Evolutionary conservation across 805 yeast species (phyloP).

Genomic region (Saccharomycopsis javanensis): DNA sequence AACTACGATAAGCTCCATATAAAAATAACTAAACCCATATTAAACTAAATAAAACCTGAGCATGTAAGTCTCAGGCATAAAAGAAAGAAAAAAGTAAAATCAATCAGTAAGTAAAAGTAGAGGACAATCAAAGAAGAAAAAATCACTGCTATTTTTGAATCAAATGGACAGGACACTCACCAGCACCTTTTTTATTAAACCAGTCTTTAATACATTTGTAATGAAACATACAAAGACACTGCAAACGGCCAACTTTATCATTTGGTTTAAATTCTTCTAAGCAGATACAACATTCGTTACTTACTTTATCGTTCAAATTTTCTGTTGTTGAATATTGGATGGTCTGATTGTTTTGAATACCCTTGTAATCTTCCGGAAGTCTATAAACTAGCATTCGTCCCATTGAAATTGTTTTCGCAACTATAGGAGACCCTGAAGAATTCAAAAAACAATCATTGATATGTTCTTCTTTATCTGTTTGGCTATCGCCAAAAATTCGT

Average conservation of each 20-base stretch:
- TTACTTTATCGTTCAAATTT: constrained; percentile 22
- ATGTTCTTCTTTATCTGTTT: constrained; percentile 49
- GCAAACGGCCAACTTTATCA: constrained; percentile 82
- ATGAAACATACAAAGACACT: constrained; percentile 91
- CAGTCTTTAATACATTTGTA: constrained; percentile 84
- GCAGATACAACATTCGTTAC: constrained; percentile 86
- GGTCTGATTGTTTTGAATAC: not conserved
- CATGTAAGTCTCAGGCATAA: too few relatives aligned
- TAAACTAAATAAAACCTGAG: too few relatives aligned
- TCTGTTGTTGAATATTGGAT: not conserved
- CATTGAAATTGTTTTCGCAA: constrained; percentile 40
- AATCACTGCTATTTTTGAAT: constrained; percentile 25
- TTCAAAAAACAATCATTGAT: constrained; percentile 57
- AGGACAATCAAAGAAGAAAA: not conserved
- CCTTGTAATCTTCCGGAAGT: constrained; percentile 22
- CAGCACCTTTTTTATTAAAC: constrained; percentile 78
- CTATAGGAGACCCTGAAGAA: constrained; percentile 45
- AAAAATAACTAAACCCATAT: too few relatives aligned
- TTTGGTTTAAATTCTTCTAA: constrained; percentile 81
- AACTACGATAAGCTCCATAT: too few relatives aligned
- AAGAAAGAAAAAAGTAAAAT: too few relatives aligned
- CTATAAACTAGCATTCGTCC: constrained; percentile 83
- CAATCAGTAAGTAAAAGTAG: not conserved
- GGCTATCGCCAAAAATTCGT: constrained; percentile 18
- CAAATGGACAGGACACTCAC: constrained; percentile 81